Evolutionary conservation across 306 rosid genomes (phyloP), one percentile per base, ranked within the genome.

Genomic region (Trifolium subterraneum): DNA sequence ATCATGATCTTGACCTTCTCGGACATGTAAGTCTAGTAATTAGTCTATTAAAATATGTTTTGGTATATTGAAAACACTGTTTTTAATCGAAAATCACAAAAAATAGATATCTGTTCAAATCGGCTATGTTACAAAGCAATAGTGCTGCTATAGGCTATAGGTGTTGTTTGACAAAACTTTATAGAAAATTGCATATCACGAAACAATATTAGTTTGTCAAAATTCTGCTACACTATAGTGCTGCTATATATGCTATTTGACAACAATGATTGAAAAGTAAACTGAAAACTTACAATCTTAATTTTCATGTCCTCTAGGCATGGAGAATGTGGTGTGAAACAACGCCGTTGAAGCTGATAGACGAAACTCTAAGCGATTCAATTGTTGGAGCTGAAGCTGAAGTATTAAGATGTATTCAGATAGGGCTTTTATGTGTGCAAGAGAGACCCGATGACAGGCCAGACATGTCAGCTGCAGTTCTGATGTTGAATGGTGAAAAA

Each of bases 1-100:
- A 81, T 72, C 56, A 61, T 11, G 55, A 56, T 51, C 81, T 74
- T 63, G 85, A 79, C 58, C 92, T 90, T 63, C 66, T 86, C 13
- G 88, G 88, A 55, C 69, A 88, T 79, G 96, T 78, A 81, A 81
- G 90, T 76, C 15, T 50, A 73, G 65, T 18, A 6, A 22, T 33
- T 67, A 8, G 33, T 67, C 19, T 36, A 66, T 16, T 41, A 27
- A 60, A 72, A 18, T 23, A 54, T 64, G 36, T 64, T 22, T 41
- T 7, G 20, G 9, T 31, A 38, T 42, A 45, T 45, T 45, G 6
- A 45, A 45, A 45, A 47, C 51, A 45, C 3, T 47, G 18, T 47
- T 47, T 14, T 15, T 19, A 47, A 15, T 2, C 18, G 19, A 5
- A 15, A 3, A 47, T 47, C n/a, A 2, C 52, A 5, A 0, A 47